Conservation (phyloP, 331 rosid species). For the Pyracantha coccinea region DNA sequence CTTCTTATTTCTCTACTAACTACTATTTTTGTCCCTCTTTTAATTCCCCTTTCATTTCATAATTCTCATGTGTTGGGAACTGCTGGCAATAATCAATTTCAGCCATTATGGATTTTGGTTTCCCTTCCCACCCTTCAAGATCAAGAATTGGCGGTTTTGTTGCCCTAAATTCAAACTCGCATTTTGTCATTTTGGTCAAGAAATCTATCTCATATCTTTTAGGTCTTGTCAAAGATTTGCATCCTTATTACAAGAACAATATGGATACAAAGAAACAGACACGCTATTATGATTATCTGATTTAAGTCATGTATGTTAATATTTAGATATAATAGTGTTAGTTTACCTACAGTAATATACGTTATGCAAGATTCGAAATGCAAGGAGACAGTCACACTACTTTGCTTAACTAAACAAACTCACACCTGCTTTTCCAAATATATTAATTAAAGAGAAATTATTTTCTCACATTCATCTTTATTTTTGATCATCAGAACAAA, state of each 20-base stretch:
- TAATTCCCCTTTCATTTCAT: neutral
- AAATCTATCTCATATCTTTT: constrained; percentile 12
- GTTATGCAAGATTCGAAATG: too few relatives aligned
- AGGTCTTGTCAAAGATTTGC: constrained; percentile 24
- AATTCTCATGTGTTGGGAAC: constrained; percentile 36
- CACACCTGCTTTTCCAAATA: too few relatives aligned
- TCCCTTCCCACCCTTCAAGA: constrained; percentile 1
- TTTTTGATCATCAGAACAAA: too few relatives aligned
- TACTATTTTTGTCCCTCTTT: constrained; percentile 22
- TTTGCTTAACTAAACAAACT: neutral
- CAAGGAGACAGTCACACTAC: neutral
- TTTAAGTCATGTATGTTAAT: neutral
- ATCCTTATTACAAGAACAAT: neutral
- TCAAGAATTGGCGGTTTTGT: neutral
- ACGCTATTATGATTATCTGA: neutral
- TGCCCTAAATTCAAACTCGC: constrained; percentile 6
- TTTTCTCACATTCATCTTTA: too few relatives aligned
- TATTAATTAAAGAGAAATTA: too few relatives aligned
- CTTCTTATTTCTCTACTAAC: constrained; percentile 31
- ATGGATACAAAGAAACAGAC: accelerated
- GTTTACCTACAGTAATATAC: too few relatives aligned
- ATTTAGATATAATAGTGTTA: neutral
- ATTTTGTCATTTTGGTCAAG: constrained; percentile 14
- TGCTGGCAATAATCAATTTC: constrained; percentile 34
- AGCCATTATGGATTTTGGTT: neutral